Evolutionary conservation across 176 grass and related monocot genomes (phyloP), one percentile per base, ranked within the genome.

Genomic region (Juncus inflexus): DNA sequence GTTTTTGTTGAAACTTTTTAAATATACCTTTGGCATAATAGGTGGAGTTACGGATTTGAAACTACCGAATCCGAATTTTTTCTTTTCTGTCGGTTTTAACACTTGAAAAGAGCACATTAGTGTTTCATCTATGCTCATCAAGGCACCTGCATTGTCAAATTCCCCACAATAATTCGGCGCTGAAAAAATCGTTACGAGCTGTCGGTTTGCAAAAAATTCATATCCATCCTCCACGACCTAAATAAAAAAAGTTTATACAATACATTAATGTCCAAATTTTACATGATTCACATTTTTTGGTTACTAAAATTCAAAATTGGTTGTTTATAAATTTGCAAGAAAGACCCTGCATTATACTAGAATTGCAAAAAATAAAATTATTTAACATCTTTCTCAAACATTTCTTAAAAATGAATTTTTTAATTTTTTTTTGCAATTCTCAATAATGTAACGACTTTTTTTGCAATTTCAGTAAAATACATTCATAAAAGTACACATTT

Each of bases 161-260:
- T 70, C 67, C 6, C 67, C 67, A 10, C 67, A 70, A 19, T 70
- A 70, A 70, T 70, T 70, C 4, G 67, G 67, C 40, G 67, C 67
- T 19, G 67, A 70, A 19, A 70, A 70, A 10, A 70, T 55, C 2
- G 67, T 70, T 1, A 70, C 67, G 55, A 70, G 52, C 42, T 70
- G 67, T 15, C 67, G 67, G 41, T 70, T 70, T 5, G 67, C 67
- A 36, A 70, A 70, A 16, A 70, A 70, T 40, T 70, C 67, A 10
- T 70, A 70, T 10, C 67, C 67, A 35, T 70, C 67, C 67, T 70
- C 67, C 38, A 70, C 67, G 42, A 70, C 67, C 67, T 70, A 58
- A 37, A 19, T 70, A 1, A 1, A 47, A 6, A 9, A 47, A 9
- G 4, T 1, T 5, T 6, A 9, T 9, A 47, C 6, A 47, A 47